Base-by-base conservation (phyloP, 257 asterid genomes). In the Ocimum tenuiflorum region DNA sequence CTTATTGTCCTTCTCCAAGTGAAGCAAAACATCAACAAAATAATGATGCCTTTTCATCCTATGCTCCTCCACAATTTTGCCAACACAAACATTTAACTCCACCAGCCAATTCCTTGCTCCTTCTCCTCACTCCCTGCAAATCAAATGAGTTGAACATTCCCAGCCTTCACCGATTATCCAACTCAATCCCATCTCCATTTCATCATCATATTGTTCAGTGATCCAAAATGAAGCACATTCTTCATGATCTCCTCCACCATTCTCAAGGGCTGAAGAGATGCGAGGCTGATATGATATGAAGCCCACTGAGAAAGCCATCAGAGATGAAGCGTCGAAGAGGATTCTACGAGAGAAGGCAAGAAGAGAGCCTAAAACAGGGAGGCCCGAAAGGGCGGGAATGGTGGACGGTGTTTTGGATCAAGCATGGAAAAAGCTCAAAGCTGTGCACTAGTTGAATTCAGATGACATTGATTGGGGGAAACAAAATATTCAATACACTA, bases 241-340 rank as follows among this genome's bases (percentile, higher is more conserved):
- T n/a, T n/a, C n/a, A 1, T 13, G 15, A 87, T 58, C 47, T 81
- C 85, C 0, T 47, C 73, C 74, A 72, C 81, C 85, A 88, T 84
- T 24, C 73, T 77, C 6, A 19, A 0, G 97, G 95, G 24, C 91
- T 67, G 55, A 90, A 88, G 75, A 90, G 46, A 35, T 90, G 91
- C 9, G 83, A 73, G 1, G 95, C 82, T 0, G 96, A 82, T 9
- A 88, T 75, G 47, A 91, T 75, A 95, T 88, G 69, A 88, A 77
- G 4, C 97, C 97, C 56, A 90, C 86, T 0, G 96, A 88, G 70
- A 90, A 88, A 0, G 95, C 87, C 97, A 88, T 90, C 4, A 90
- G 46, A 8, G 75, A 15, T 0, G 67, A 41, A 0, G 89, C 91
- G 14, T 69, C 52, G 1, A 49, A 51, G 11, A 90, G 82, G 1